Evolutionary conservation across 2,329 filamentous ascomycete genomes (phyloP).

Genomic region (Penicillium frequentans): DNA sequence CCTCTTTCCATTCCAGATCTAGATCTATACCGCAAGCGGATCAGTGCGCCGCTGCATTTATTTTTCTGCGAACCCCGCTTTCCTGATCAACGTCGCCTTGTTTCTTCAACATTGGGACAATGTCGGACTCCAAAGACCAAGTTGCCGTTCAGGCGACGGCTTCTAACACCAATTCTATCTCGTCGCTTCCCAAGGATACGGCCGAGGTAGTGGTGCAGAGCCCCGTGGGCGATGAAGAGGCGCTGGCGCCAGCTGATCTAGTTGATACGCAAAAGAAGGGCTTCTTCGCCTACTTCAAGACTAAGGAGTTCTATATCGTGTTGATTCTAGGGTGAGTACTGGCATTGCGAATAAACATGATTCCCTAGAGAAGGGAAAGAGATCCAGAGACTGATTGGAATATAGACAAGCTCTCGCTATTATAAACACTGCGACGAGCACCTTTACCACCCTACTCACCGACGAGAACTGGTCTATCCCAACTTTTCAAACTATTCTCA

Average conservation of each 20-base stretch:
- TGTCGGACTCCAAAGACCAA: slow-evolving; percentile 30
- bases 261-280: slow-evolving; percentile 47
- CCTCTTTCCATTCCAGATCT: slow-evolving; percentile 15
- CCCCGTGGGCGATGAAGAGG: slow-evolving; percentile 13
- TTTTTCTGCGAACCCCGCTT: slow-evolving; percentile 6
- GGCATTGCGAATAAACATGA: slow-evolving; percentile 1
- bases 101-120: slow-evolving; percentile 12
- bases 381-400: neutral
- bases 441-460: slow-evolving; percentile 76
- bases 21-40: slow-evolving; percentile 2
- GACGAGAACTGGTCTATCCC: slow-evolving; percentile 74
- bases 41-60: slow-evolving; percentile 3
- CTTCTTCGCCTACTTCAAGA: slow-evolving; percentile 71
- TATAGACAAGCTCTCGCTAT: slow-evolving; percentile 75
- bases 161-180: slow-evolving; percentile 4
- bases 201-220: slow-evolving; percentile 15
- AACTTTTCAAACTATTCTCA: slow-evolving; percentile 94
- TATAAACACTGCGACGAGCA: slow-evolving; percentile 90
- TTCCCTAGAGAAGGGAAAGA: neutral
- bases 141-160: slow-evolving; percentile 22
- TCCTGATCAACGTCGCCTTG: neutral
- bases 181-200: slow-evolving; percentile 20
- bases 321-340: slow-evolving; percentile 66
- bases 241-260: slow-evolving; percentile 33
- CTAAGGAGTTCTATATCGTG: slow-evolving; percentile 84